These are phyloP conservation scores for Annulohypoxylon bovei DNA, from an alignment of 495 filamentous ascomycete genomes.

Conservation along the genomic window DNA sequence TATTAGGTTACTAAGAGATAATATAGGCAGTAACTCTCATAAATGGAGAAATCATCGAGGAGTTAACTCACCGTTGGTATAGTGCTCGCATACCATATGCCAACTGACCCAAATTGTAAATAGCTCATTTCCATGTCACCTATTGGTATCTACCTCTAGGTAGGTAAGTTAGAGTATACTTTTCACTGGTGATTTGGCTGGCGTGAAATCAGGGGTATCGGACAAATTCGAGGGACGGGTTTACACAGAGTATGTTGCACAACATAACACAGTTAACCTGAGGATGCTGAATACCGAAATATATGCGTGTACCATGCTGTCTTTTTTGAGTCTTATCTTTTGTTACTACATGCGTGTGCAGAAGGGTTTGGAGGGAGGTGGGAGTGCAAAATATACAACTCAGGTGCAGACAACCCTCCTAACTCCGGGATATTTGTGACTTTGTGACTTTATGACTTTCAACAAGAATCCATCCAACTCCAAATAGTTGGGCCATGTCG, in stretches of 20 bases:
- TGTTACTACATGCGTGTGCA: constrained; percentile 18
- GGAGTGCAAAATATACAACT: constrained; percentile 32
- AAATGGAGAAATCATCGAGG: background rate
- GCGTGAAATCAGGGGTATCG: background rate
- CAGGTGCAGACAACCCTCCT: constrained; percentile 9
- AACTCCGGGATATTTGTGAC: constrained; percentile 16
- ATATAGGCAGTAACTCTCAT: too few relatives aligned
- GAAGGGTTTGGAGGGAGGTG: constrained; percentile 18
- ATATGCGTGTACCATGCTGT: constrained; percentile 8
- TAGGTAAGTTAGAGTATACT: too few relatives aligned
- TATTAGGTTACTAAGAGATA: too few relatives aligned
- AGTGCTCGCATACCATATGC: background rate
- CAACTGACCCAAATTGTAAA: background rate
- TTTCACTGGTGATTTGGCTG: too few relatives aligned
- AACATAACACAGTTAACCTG: background rate
- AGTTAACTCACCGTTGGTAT: background rate
- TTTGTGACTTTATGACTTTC: constrained; percentile 8
- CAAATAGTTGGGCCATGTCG: background rate
- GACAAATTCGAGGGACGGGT: too few relatives aligned
- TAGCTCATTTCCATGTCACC: background rate
- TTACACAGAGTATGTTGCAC: background rate
- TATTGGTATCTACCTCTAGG: background rate
- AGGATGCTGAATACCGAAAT: background rate
- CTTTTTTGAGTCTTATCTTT: constrained; percentile 24
- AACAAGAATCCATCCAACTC: constrained; percentile 5